Base-by-base conservation (phyloP, 805 yeast genomes). In the Tetrapisispora iriomotensis region DNA sequence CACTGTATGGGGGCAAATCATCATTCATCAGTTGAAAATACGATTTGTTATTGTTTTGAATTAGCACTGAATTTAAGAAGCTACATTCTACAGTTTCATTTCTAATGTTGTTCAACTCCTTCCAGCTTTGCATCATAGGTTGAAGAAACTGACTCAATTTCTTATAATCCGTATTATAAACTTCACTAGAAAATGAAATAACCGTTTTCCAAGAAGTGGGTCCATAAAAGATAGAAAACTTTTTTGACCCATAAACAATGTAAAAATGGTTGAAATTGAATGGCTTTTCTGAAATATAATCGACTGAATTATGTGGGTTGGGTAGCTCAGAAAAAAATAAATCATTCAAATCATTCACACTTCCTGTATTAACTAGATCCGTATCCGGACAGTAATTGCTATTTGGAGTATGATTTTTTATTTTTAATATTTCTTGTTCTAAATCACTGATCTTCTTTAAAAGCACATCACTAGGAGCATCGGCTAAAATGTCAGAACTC, bases 151-250 rank as follows among this genome's bases (percentile, higher is more conserved):
- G 42, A 58, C 59, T 52, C 2, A 50, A 22, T 18, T 45, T 49
- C 13, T 38, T 42, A 32, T 52, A 46, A 37, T 53, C 54, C 3
- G 41, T 36, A 23, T 45, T 43, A 26, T 48, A 48, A 15, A 46
- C 40, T 17, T 45, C 44, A 7, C 45, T 48, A 18, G 51, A 48
- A 9, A 42, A 37, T 1, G 45, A 39, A 25, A 54, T 36, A 23
- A 47, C 36, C 2, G 54, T 48, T 37, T 53, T 45, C 48, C 55
- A 46, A 4, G 61, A 50, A 1, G 64, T 56, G 9, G 60, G 53
- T 1, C 64, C 64, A 41, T 50, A 56, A 14, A 45, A 40, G 24
- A 33, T 15, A 7, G 36, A 33, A 27, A 27, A 33, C 9, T 23
- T 22, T 4, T 17, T 41, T 1, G 44, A 49, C 15, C 41, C 43